phyloP scores from a whole-genome alignment of 2,329 filamentous ascomycete genomes.

The Aspergillus viridinutans region DNA sequence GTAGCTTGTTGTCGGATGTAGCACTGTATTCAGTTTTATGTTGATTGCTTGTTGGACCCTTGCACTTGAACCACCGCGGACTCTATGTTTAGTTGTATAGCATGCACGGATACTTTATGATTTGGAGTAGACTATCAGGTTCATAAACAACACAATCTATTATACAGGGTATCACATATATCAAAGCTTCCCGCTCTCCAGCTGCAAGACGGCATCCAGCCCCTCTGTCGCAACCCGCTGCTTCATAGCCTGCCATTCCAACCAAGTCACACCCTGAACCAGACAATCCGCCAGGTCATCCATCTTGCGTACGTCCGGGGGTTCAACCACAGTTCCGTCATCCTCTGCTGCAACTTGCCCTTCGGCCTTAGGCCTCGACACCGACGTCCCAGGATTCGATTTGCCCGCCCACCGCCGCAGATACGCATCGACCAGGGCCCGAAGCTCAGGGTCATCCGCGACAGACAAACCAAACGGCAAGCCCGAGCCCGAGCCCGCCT shows the following conservation, averaged over 20 bases:
- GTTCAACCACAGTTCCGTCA: constrained; percentile 11
- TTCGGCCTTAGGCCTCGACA: neutral
- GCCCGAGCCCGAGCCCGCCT: neutral
- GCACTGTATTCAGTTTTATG: no score
- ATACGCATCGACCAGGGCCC: constrained; percentile 24
- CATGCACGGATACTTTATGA: neutral
- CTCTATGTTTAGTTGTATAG: neutral
- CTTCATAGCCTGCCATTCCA: constrained; percentile 61
- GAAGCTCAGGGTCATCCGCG: constrained; percentile 14
- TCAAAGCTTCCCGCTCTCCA: neutral
- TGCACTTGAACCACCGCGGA: no score
- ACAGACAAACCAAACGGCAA: constrained; percentile 13
- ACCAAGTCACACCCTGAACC: constrained; percentile 71
- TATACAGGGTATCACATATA: constrained; percentile 4
- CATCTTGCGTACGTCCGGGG: constrained; percentile 51
- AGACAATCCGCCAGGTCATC: constrained; percentile 80
- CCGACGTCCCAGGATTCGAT: no score
- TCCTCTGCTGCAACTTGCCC: constrained; percentile 4
- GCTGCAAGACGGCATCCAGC: constrained; percentile 10
- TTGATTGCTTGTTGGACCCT: no score
- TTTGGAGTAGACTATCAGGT: neutral
- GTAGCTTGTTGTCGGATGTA: neutral
- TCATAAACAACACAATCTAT: neutral
- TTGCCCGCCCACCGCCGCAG: constrained; percentile 26
- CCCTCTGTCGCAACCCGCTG: constrained; percentile 24